Base-by-base conservation (phyloP, 2,329 filamentous ascomycete species). In the Amylocarpus encephaloides region DNA sequence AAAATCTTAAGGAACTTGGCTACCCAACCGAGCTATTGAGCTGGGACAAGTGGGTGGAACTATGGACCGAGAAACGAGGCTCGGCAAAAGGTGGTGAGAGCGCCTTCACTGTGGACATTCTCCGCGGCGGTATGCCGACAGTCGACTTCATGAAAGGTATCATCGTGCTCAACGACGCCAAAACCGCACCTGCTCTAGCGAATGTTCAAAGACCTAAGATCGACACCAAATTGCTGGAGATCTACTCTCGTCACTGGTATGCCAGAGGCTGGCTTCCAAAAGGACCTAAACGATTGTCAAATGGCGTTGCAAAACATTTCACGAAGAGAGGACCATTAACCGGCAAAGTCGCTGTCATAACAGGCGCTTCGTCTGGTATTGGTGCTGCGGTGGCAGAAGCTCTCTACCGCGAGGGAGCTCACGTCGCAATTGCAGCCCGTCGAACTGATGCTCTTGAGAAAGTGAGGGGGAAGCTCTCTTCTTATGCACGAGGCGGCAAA, bases 171-270 rank as follows among this genome's bases (percentile, higher is more conserved):
- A 81, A 87, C 64, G 86, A 90, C 60, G 75, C 78, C 10, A 75
- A 77, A 46, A 91, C 87, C 0, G 73, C 77, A 38, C 79, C 83
- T 1, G 73, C 80, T 45, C 78, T 80, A 12, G 65, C 68, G 5
- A 59, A 74, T 61, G 52, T 90, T 1, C 72, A 80, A 57, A 76
- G 86, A 5, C 83, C 85, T 1, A 83, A 81, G 66, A 83, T 90
- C 19, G 84, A 90, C 62, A 72, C 69, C 15, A 73, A 79, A 12
- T 71, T 92, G n/a, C 76, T 90, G 6, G 82, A 87, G 65, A 91
- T 82, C 0, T 92, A 92, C 64, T 79, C 84, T 18, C 83, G 87
- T 13, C 85, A 91, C 65, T 92, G 87, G 75, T 91, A 85, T 63
- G 85, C 85, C 15, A 73, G 87, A 65, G 87, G 87, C 40, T 92